phyloP scores from a whole-genome alignment of 768 basidiomycete genomes.

The Lactifluus volemus region DNA sequence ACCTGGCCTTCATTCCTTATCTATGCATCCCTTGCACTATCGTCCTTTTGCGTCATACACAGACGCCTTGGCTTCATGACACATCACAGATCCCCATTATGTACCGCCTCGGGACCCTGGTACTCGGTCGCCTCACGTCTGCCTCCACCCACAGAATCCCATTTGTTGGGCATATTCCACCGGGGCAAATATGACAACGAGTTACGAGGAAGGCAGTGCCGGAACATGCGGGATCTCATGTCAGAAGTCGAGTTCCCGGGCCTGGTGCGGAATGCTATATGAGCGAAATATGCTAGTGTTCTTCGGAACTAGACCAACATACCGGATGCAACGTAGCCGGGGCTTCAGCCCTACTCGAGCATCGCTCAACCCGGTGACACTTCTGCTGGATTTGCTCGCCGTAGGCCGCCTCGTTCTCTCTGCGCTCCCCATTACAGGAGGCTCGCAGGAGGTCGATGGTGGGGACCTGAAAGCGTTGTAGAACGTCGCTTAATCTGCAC shows the following conservation, averaged over 20 bases:
- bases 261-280: not conserved
- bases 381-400: slow-evolving; percentile 19
- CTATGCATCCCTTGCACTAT: slow-evolving; percentile 2
- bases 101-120: slow-evolving; percentile 17
- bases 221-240: slow-evolving; percentile 11
- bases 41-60: not conserved
- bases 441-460: not conserved
- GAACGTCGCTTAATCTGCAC: slow-evolving; percentile 16
- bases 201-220: slow-evolving; percentile 17
- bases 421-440: slow-evolving; percentile 1
- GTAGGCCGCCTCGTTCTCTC: slow-evolving; percentile 7
- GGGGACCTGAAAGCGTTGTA: slow-evolving; percentile 16
- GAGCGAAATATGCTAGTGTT: slow-evolving; percentile 6
- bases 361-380: slow-evolving; percentile 17
- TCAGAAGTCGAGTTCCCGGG: not conserved
- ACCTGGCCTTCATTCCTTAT: not conserved
- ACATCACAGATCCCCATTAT: slow-evolving; percentile 9
- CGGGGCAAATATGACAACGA: not conserved
- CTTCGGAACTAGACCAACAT: slow-evolving; percentile 11
- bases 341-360: slow-evolving; percentile 12
- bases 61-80: not conserved
- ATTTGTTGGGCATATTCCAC: not conserved
- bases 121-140: not conserved
- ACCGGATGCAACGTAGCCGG: slow-evolving; percentile 13
- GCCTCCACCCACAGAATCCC: not conserved